phyloP scores from a whole-genome alignment of 2,329 filamentous ascomycete genomes.

The Hirsutella thompsonii region DNA sequence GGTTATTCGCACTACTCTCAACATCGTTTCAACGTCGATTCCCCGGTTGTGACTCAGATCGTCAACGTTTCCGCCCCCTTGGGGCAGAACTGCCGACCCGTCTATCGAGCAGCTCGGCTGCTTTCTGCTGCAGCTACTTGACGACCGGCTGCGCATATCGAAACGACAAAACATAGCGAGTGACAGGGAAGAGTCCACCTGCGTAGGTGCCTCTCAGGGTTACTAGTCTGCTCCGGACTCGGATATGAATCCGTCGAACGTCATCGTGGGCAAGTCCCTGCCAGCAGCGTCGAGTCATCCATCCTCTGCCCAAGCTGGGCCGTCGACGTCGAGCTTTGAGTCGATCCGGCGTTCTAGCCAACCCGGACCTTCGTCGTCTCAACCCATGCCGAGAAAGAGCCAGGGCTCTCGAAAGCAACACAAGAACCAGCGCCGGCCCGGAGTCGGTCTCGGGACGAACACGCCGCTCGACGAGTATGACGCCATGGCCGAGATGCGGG shows the following conservation, averaged over 20 bases:
- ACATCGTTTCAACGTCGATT: too few species aligned
- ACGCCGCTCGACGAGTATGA: slow-evolving; percentile 60
- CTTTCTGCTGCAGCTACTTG: neutral
- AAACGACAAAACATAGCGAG: too few species aligned
- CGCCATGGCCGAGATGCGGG: slow-evolving; percentile 66
- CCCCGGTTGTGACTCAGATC: too few species aligned
- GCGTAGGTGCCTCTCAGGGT: too few species aligned
- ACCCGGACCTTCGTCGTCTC: slow-evolving; percentile 16
- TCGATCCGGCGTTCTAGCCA: slow-evolving; percentile 33
- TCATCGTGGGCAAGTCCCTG: slow-evolving; percentile 36
- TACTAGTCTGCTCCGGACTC: slow-evolving; percentile 1
- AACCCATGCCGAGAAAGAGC: slow-evolving; percentile 51
- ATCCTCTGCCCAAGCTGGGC: slow-evolving; percentile 25
- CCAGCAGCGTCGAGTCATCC: slow-evolving; percentile 28
- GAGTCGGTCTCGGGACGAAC: slow-evolving; percentile 22
- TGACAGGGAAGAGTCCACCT: too few species aligned
- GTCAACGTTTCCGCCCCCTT: too few species aligned
- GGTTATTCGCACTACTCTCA: too few species aligned
- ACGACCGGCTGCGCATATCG: too few species aligned
- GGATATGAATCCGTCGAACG: slow-evolving; percentile 21
- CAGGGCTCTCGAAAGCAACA: slow-evolving; percentile 73
- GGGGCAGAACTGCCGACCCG: too few species aligned
- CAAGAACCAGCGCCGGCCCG: slow-evolving; percentile 64
- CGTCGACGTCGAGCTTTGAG: slow-evolving; percentile 35
- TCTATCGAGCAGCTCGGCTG: neutral